These are phyloP conservation scores for Aspergillus brasiliensis DNA, from an alignment of 2,329 filamentous ascomycete genomes.

Conservation along the genomic window DNA sequence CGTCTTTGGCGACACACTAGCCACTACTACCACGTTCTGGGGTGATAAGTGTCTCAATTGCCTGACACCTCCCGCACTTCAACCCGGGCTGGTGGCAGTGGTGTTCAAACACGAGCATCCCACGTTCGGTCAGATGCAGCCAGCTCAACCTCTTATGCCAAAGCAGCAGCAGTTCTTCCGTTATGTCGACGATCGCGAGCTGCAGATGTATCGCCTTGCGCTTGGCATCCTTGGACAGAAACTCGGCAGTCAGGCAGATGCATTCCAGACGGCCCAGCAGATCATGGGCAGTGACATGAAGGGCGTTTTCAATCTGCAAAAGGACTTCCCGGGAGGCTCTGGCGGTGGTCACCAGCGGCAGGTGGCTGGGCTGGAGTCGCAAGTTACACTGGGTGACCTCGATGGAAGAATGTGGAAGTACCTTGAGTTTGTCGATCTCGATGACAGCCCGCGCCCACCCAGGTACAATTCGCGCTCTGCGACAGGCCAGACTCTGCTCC, in stretches of 20 bases:
- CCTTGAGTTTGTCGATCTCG: constrained; percentile 76
- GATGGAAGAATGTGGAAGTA: constrained; percentile 71
- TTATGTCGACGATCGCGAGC: constrained; percentile 60
- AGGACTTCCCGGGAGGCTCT: constrained; percentile 45
- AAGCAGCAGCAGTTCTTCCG: constrained; percentile 64
- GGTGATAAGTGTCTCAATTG: constrained; percentile 78
- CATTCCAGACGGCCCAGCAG: constrained; percentile 51
- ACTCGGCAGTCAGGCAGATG: constrained; percentile 49
- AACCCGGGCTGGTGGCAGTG: constrained; percentile 70
- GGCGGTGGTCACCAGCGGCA: constrained; percentile 49
- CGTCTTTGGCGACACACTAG: constrained; percentile 73
- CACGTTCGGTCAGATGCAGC: constrained; percentile 50
- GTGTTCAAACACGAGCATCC: constrained; percentile 63
- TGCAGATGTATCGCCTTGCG: constrained; percentile 50
- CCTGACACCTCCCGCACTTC: constrained; percentile 69
- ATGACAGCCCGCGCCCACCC: constrained; percentile 69
- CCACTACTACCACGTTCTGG: constrained; percentile 78
- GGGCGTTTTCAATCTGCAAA: constrained; percentile 52
- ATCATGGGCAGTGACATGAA: constrained; percentile 49
- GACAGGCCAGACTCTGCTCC: constrained; percentile 78
- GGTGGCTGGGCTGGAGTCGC: constrained; percentile 45
- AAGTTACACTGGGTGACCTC: constrained; percentile 54
- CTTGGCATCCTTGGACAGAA: constrained; percentile 51
- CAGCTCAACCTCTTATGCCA: constrained; percentile 45
- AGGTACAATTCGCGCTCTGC: constrained; percentile 66